Evolutionary conservation across 495 filamentous ascomycete species (phyloP), one percentile per base, ranked within the genome.

Genomic region (Tricharina praecox): DNA sequence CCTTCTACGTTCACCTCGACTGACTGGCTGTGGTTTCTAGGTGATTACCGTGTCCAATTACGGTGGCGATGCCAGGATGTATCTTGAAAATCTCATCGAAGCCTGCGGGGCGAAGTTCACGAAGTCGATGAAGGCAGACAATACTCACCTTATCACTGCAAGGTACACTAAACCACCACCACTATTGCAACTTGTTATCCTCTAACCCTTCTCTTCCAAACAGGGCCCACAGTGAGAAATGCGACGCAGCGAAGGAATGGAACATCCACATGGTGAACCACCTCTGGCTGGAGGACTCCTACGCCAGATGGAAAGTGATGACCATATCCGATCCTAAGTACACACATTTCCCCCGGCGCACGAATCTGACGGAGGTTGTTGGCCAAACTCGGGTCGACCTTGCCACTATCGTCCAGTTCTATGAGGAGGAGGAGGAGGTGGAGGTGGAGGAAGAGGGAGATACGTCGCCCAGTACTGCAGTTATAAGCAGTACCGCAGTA

Each of bases 201-300:
- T 52, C 49, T 42, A 52, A 23, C 15, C 26, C 10, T 24, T 13
- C 11, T n/a, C n/a, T n/a, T 25, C 13, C 20, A 16, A 23, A 50
- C 20, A 80, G 93, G 53, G 74, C 75, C 25, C 70, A 71, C 43
- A 85, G 85, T 55, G 90, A 96, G 59, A 99, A 99, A 62, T 93
- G 79, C 56, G 75, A 75, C 4, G 90, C 90, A 0, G 90, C 90
- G 0, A 73, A 71, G 53, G 92, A 96, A 62, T 99, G 90, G 90
- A 78, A 79, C 25, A 77, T 96, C 23, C 64, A 88, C 35, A 78
- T 92, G 51, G 69, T 92, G 47, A 99, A 99, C 60, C 88, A 96
- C 56, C 69, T 99, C 1, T 99, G 90, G 90, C 72, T 99, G 37
- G 90, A 99, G 61, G 92, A 99, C 53, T 86, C 85, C 63, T 99